A percentile compares a stretch with the other conserved stretches of the same genome.
phyloP scores from a whole-genome alignment of 768 basidiomycete species.

The Xanthoconium stramineum region DNA sequence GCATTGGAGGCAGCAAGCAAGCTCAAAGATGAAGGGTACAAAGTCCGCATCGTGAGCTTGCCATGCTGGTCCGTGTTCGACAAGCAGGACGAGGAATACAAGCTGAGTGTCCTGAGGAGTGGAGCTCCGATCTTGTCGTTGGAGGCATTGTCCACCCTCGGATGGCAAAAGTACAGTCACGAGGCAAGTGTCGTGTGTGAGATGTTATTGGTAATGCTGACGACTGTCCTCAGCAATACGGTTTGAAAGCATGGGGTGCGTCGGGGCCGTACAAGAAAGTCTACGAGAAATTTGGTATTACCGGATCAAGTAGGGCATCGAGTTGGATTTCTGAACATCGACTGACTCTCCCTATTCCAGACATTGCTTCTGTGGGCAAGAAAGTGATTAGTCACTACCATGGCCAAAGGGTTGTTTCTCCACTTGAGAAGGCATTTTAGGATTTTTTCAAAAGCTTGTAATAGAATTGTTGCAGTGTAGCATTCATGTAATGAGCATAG shows the following conservation, averaged over 20 bases:
- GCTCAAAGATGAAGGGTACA: slow-evolving; percentile 74
- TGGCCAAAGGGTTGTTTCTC: slow-evolving; percentile 69
- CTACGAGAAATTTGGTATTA: slow-evolving; percentile 88
- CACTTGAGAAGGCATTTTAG: slow-evolving; percentile 69
- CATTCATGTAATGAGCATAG: slow-evolving; percentile 12
- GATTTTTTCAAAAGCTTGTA: slow-evolving; percentile 1
- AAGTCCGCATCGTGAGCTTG: slow-evolving; percentile 79
- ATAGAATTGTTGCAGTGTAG: slow-evolving; percentile 11
- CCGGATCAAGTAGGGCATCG: slow-evolving; percentile 55
- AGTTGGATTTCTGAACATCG: not conserved
- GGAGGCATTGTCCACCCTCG: slow-evolving; percentile 78
- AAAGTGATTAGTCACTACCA: slow-evolving; percentile 87
- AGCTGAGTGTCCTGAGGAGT: slow-evolving; percentile 78
- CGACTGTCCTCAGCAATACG: slow-evolving; percentile 52
- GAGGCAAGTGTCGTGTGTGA: slow-evolving; percentile 44
- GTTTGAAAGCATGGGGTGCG: slow-evolving; percentile 75
- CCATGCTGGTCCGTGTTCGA: slow-evolving; percentile 92
- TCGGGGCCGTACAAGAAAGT: slow-evolving; percentile 89
- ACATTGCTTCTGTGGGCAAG: slow-evolving; percentile 78
- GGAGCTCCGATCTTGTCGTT: slow-evolving; percentile 88
- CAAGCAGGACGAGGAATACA: slow-evolving; percentile 75
- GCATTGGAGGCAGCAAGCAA: slow-evolving; percentile 82
- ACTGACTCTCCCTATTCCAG: slow-evolving; percentile 32
- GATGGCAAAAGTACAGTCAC: slow-evolving; percentile 90
- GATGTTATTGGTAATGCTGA: not conserved